Percentiles rank a stretch among this genome's conserved stretches.
Evolutionary conservation across 225 moss, liverwort and hornwort genomes (phyloP).

Genomic region (Antitrichia curtipendula): DNA sequence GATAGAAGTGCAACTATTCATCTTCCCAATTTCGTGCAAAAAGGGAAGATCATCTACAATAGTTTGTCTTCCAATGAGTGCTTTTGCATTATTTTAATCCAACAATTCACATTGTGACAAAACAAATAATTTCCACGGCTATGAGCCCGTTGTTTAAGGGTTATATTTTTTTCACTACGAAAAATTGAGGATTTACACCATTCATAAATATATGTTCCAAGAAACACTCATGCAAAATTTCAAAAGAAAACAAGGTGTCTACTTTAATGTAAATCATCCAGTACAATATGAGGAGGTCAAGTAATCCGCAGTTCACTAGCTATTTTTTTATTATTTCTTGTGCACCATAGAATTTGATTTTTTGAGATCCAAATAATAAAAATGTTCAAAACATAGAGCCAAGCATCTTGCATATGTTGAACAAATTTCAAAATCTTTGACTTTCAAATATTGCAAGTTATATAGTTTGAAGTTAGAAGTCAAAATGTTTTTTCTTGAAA

Average conservation of each 20-base stretch:
- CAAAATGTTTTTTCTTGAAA: background rate
- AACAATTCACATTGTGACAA: no score
- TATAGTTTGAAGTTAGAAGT: no score
- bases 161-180: no score
- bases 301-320: rapidly evolving
- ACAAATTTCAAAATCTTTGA: background rate
- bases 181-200: background rate
- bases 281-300: rapidly evolving
- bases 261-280: background rate
- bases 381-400: background rate
- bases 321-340: background rate
- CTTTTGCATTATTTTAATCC: no score
- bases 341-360: background rate
- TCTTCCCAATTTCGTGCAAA: no score
- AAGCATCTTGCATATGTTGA: background rate
- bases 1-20: no score
- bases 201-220: rapidly evolving
- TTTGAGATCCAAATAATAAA: rapidly evolving
- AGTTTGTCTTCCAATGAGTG: no score
- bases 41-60: no score
- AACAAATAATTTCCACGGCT: no score
- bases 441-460: background rate
- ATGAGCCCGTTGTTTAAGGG: no score
- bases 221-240: background rate
- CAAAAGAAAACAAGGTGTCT: background rate